Base-by-base conservation (phyloP, 768 basidiomycete species). In the Macrocybe gigantea region DNA sequence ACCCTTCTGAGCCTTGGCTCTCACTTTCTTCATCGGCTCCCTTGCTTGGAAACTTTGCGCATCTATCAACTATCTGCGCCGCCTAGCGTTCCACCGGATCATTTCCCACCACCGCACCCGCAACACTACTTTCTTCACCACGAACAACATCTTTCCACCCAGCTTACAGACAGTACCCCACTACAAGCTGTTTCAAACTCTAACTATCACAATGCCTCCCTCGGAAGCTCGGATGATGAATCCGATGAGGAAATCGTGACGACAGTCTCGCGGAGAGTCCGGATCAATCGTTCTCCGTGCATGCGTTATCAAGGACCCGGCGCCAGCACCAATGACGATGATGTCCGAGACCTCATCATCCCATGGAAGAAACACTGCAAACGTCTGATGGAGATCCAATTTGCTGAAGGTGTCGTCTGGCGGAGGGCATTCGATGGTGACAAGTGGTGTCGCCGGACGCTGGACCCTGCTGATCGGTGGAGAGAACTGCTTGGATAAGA, bases 311-410 rank as follows among this genome's bases (percentile, higher is more conserved):
- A 29, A 35, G 43, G 55, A 29, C 40, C 45, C 7, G 45, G 46
- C 12, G 52, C 48, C 29, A 54, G 56, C 10, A 59, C 57, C 15
- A 33, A 52, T 6, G 68, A 69, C 36, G 59, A 53, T 15, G 56
- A 61, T 37, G 55, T 73, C 41, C 58, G 53, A 30, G 68, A 69
- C 33, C 61, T 69, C 12, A 62, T 75, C 33, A 64, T 70, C 7
- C 68, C 73, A 5, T 76, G 74, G 74, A 69, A 67, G 44, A 64
- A 66, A 38, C 67, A 66, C 36, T 73, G 73, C 47, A 62, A 61
- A 1, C 45, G 47, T 40, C 54, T 77, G 47, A 61, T 65, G 15
- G 65, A 68, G 57, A 65, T 77, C 9, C 73, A 73, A 49, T 64
- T 76, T 42, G 62, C 64, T 45, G 58, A 67, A 5, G 66, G 62